phyloP scores from a whole-genome alignment of 2,329 filamentous ascomycete species.

The Fusarium sp. region DNA sequence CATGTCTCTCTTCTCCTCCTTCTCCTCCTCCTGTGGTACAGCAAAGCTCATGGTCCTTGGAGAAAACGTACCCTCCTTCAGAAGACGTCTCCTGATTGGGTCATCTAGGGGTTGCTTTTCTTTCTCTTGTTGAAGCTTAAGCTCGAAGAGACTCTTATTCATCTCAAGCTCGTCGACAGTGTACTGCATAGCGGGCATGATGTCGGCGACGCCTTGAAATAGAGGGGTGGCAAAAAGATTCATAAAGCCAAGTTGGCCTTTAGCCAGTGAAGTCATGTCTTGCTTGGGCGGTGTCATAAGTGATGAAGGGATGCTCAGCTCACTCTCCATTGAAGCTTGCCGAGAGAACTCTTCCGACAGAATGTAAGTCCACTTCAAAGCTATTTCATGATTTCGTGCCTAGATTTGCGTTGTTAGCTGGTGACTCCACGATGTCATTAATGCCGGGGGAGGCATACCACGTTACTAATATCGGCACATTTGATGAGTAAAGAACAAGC shows the following conservation, averaged over 20 bases:
- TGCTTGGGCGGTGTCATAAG: slow-evolving; percentile 87
- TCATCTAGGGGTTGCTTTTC: slow-evolving; percentile 56
- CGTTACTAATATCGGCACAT: slow-evolving; percentile 98
- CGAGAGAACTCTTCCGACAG: slow-evolving; percentile 96
- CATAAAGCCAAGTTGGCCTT: slow-evolving; percentile 96
- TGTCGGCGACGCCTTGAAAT: slow-evolving; percentile 87
- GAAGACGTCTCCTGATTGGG: slow-evolving; percentile 50
- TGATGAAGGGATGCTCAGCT: slow-evolving; percentile 87
- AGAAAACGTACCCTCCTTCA: slow-evolving; percentile 58
- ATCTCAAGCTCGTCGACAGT: slow-evolving; percentile 82
- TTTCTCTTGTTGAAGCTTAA: slow-evolving; percentile 73
- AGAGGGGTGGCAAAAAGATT: slow-evolving; percentile 93
- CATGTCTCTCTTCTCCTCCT: slow-evolving; percentile 42
- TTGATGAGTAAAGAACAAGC: slow-evolving; percentile 95
- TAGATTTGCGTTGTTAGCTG: slow-evolving; percentile 53
- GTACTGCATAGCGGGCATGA: slow-evolving; percentile 87
- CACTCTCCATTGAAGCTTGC: slow-evolving; percentile 90
- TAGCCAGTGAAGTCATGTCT: slow-evolving; percentile 83
- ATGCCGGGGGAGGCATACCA: slow-evolving; percentile 69
- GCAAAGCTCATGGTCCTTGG: slow-evolving; percentile 59
- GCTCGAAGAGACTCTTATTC: slow-evolving; percentile 82
- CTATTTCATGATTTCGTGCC: slow-evolving; percentile 86
- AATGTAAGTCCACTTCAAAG: slow-evolving; percentile 89
- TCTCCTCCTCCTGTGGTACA: slow-evolving; percentile 44
- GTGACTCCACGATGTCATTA: not conserved